Base-by-base conservation (phyloP, 1,284 basidiomycete species). In the Sporisorium graminicola region DNA sequence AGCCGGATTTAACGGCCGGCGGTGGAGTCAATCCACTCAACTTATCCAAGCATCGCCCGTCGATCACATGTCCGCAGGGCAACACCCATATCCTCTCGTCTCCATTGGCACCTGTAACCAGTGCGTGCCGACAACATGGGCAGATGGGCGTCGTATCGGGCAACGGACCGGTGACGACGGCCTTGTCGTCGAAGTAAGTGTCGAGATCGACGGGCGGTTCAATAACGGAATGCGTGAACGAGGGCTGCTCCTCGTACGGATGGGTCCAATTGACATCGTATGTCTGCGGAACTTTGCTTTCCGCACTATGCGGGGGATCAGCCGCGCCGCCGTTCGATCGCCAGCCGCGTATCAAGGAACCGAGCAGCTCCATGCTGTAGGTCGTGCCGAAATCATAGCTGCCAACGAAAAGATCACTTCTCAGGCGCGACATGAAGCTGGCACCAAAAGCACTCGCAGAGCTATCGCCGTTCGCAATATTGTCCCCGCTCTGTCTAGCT, bases 171-270 rank as follows among this genome's bases (percentile, higher is more conserved):
- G 77, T 74, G 20, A 80, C 77, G 29, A 75, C 68, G 12, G 65
- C 65, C 40, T 80, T 70, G 63, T 79, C 81, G n/a, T 75, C 74
- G 13, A 75, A 71, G 37, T 77, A 74, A 6, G 70, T 75, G 5
- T 84, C 82, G 18, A 84, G 67, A 49, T 84, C 82, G 46, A 84
- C 66, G 8, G 82, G 77, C 18, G 82, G 82, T 69, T 82, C 82
- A 35, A 82, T 68, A 50, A 84, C 73, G 44, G 53, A 61, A 16
- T 80, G 67, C 18, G 74, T 66, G 55, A 78, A 80, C 10, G 70
- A 69, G 5, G 68, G 43, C 44, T 57, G 58, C 14, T 50, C 65
- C 2, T 70, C 62, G 18, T 67, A 58, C 2, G 77, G 76, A 59
- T 82, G 81, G 0, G 79, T 79, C 79, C 75, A 79, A 9, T 65